Evolutionary conservation across 208 protist species (phyloP).

Genomic region (Leishmania aethiopica): DNA sequence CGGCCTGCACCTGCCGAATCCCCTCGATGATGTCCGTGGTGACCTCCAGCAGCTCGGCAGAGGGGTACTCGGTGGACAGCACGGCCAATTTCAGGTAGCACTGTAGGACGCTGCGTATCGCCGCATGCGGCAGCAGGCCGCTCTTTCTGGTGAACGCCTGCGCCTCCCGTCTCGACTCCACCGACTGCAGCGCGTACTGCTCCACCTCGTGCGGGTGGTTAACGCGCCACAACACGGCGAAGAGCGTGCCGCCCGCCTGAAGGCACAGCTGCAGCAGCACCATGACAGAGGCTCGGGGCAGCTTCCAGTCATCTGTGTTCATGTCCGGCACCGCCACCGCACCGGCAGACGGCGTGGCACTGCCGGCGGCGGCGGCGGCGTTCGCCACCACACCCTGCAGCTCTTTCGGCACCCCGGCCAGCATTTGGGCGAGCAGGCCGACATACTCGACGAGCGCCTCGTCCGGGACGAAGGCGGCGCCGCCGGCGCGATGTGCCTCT

Average conservation of each 20-base stretch:
- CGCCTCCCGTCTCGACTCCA: constrained; percentile 39
- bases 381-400: constrained; percentile 34
- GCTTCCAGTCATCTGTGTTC: constrained; percentile 26
- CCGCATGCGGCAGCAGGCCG: constrained; percentile 73
- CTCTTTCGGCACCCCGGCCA: constrained; percentile 74
- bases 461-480: constrained; percentile 37
- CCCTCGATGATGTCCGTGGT: constrained; percentile 59
- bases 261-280: constrained; percentile 62
- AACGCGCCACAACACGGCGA: constrained; percentile 79
- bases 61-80: constrained; percentile 29
- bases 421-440: constrained; percentile 56
- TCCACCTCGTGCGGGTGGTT: constrained; percentile 70
- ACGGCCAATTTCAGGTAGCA: constrained; percentile 71
- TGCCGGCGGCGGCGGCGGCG: not conserved
- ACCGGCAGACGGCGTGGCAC: constrained; percentile 15
- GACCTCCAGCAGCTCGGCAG: constrained; percentile 36
- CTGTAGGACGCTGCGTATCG: constrained; percentile 81
- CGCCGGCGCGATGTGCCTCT: not conserved
- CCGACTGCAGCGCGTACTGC: constrained; percentile 36
- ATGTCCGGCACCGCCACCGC: not conserved
- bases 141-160: constrained; percentile 33
- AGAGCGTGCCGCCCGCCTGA: constrained; percentile 51
- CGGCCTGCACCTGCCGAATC: constrained; percentile 51
- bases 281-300: constrained; percentile 34
- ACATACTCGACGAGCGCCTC: constrained; percentile 75